Conservation (phyloP, 331 rosid genomes). For the Acacia concinna region DNA sequence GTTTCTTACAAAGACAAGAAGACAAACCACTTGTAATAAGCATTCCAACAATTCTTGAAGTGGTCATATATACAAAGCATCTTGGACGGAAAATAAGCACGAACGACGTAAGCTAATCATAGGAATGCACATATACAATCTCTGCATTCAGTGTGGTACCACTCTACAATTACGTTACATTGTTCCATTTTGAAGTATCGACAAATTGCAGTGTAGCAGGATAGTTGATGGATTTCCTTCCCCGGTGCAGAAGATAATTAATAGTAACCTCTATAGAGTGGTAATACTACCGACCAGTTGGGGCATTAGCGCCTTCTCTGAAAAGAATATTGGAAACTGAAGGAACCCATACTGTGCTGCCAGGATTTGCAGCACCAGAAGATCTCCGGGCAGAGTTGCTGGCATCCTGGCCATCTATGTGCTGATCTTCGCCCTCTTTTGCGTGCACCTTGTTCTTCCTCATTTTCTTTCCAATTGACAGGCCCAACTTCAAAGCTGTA, state of each 20-base stretch:
- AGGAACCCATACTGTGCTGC: slow-evolving; percentile 64
- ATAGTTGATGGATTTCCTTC: slow-evolving; percentile 25
- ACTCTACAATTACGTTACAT: slow-evolving; percentile 9
- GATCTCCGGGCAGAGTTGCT: slow-evolving; percentile 32
- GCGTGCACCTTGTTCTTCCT: slow-evolving; percentile 46
- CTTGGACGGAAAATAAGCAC: not conserved
- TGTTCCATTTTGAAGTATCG: slow-evolving; percentile 23
- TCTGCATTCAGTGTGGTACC: slow-evolving; percentile 29
- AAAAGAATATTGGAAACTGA: slow-evolving; percentile 69
- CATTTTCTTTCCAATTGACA: slow-evolving; percentile 55
- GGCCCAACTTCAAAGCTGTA: slow-evolving; percentile 72
- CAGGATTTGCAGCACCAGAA: slow-evolving; percentile 26
- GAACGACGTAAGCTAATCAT: not conserved
- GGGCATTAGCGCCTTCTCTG: slow-evolving; percentile 49
- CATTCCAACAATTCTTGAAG: not conserved
- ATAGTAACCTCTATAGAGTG: slow-evolving; percentile 10
- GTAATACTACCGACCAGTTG: slow-evolving; percentile 41
- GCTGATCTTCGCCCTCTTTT: slow-evolving; percentile 41
- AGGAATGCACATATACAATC: slow-evolving; percentile 28
- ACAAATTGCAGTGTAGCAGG: slow-evolving; percentile 18
- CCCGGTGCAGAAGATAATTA: slow-evolving; percentile 17
- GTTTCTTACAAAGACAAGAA: not conserved
- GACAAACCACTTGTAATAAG: not conserved
- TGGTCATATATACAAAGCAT: not conserved
- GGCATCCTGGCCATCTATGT: slow-evolving; percentile 49